These are phyloP conservation scores for Marchantia paleacea DNA, from an alignment of 225 moss, liverwort and hornwort species.

Conservation along the genomic window DNA sequence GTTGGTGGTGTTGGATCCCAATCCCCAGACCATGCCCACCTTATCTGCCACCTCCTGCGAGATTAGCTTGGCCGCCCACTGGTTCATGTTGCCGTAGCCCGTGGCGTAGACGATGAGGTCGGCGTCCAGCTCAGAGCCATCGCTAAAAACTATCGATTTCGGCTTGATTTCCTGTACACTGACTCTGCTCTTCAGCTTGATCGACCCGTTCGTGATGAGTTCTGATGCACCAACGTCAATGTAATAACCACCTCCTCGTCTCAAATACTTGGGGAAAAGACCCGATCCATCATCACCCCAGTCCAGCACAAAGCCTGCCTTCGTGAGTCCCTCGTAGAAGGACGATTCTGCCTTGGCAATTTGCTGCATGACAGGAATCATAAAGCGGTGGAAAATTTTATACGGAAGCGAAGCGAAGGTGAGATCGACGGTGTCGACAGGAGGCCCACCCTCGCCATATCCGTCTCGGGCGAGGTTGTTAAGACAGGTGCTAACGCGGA, in stretches of 20 bases:
- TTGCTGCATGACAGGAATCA: background rate
- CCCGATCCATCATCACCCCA: constrained; percentile 25
- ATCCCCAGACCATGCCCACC: constrained; percentile 25
- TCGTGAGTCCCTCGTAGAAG: constrained; percentile 16
- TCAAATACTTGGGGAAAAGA: constrained; percentile 7
- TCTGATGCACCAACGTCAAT: constrained; percentile 32
- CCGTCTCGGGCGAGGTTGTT: background rate
- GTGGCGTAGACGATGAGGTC: constrained; percentile 30
- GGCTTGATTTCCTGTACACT: constrained; percentile 14
- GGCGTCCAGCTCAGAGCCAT: constrained; percentile 20
- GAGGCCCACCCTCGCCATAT: constrained; percentile 17
- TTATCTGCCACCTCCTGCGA: constrained; percentile 33
- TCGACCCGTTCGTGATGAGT: constrained; percentile 19
- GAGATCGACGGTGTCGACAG: constrained; percentile 18
- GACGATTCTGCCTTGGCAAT: constrained; percentile 17
- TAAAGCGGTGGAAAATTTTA: constrained; percentile 2
- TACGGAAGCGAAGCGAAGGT: constrained; percentile 18
- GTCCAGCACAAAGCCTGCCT: constrained; percentile 22
- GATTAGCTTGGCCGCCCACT: constrained; percentile 26
- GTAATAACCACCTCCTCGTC: constrained; percentile 28
- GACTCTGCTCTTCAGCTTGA: constrained; percentile 26
- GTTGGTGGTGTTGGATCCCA: constrained; percentile 23
- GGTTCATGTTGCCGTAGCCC: constrained; percentile 22
- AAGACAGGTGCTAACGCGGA: background rate
- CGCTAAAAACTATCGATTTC: constrained; percentile 3